phyloP scores from a whole-genome alignment of 768 basidiomycete species.

The Glaciozyma antarctica region DNA sequence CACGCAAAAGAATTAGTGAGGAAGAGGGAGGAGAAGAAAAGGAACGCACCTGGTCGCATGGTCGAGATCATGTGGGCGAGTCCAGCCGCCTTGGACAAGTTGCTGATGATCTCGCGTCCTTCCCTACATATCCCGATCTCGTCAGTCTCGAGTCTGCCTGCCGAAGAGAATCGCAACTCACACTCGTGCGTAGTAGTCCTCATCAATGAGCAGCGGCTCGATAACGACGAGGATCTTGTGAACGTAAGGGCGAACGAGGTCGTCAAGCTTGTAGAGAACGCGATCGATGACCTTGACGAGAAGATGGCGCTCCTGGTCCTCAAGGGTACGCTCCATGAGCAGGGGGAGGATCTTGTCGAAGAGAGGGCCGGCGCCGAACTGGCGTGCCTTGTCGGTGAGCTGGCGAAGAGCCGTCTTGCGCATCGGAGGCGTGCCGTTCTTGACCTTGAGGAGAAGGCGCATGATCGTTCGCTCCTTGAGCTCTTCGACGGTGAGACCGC shows the following conservation, averaged over 20 bases:
- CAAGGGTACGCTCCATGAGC: slow-evolving; percentile 82
- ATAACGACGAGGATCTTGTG: slow-evolving; percentile 99
- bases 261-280: slow-evolving; percentile 96
- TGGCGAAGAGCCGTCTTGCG: slow-evolving; percentile 95
- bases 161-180: not conserved
- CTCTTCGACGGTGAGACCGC: slow-evolving; percentile 83
- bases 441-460: slow-evolving; percentile 94
- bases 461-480: slow-evolving; percentile 99
- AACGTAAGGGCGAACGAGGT: slow-evolving; percentile 95
- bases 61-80: slow-evolving; percentile 99
- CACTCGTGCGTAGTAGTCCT: slow-evolving; percentile 54
- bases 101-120: slow-evolving; percentile 98
- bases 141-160: not conserved
- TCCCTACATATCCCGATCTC: slow-evolving; percentile 73
- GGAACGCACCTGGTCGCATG: slow-evolving; percentile 62
- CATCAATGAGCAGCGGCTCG: slow-evolving; percentile 94
- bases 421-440: slow-evolving; percentile 97
- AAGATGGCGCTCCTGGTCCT: slow-evolving; percentile 96
- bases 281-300: slow-evolving; percentile 99
- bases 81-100: slow-evolving; percentile 95
- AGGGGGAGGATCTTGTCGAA: slow-evolving; percentile 98
- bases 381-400: slow-evolving; percentile 97
- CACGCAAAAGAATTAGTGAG: not conserved
- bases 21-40: no score
- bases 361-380: slow-evolving; percentile 93